Evolutionary conservation across 495 filamentous ascomycete genomes (phyloP), one percentile per base, ranked within the genome.

Genomic region (Clavariopsis aquatica): DNA sequence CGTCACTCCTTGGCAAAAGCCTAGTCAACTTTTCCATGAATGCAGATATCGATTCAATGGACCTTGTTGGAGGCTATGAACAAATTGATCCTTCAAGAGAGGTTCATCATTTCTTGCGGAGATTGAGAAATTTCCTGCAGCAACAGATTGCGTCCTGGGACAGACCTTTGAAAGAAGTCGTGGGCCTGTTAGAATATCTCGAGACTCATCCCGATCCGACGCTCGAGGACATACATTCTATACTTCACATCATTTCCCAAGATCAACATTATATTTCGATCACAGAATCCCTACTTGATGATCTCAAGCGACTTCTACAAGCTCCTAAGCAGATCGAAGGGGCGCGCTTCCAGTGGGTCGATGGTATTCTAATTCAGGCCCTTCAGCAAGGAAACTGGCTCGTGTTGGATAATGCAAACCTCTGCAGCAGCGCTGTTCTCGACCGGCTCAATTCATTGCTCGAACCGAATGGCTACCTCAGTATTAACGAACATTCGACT

Each of bases 61-160:
- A 99, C 72, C 82, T 99, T 23, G 89, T 99, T 55, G 95, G 95
- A 66, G 92, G 94, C 0, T 99, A 95, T 72, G 95, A 98, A 71
- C 95, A 99, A 76, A 87, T 91, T 34, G 92, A 98, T 73, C 82
- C 90, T 52, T 78, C 85, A 29, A 83, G 93, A 49, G 84, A 86
- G 49, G 74, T 86, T 19, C 84, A 84, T 71, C 77, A 66, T 57
- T 84, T 80, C 63, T 78, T 82, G 62, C 73, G 69, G 29, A 81
- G 84, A 57, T 71, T 96, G 5, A 75, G 79, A 19, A 69, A 77
- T 0, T 83, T 82, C 53, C 74, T 92, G 31, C 81, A 81, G 12
- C 71, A 76, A 0, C 78, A 82, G 9, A 78, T 87, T 24, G 77
- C 89, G 23, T 17, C 26, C 1, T 19, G 24, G 10, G 17, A 54